A percentile compares a stretch with the other conserved stretches of the same genome.
These are phyloP conservation scores for Leccinum olivaceopallidum DNA, from an alignment of 768 basidiomycete genomes.

Conservation along the genomic window DNA sequence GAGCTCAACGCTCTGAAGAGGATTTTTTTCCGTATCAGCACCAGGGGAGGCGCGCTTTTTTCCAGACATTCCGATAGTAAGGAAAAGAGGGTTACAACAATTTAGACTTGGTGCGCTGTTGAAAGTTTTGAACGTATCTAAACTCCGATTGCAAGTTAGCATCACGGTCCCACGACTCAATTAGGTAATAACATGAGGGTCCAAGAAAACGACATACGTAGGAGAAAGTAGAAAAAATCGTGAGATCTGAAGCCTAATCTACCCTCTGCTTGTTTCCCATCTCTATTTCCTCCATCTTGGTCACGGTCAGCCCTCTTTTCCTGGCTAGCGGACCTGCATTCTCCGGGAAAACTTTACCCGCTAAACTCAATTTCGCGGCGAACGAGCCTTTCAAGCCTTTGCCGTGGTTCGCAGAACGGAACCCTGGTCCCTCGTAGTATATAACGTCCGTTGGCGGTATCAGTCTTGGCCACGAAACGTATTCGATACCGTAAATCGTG, in stretches of 20 bases:
- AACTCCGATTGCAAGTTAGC: conserved; percentile 30
- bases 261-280: conserved; percentile 80
- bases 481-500: conserved; percentile 84
- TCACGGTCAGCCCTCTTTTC: conserved; percentile 34
- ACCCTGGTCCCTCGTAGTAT: conserved; percentile 88
- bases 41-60: conserved; percentile 83
- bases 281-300: conserved; percentile 70
- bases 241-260: conserved; percentile 43
- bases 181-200: conserved; percentile 9
- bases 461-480: conserved; percentile 92
- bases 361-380: conserved; percentile 33
- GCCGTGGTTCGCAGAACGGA: conserved; percentile 73
- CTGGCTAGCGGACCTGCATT: conserved; percentile 39
- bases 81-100: conserved; percentile 9
- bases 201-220: neutral
- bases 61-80: conserved; percentile 34
- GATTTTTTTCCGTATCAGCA: conserved; percentile 70
- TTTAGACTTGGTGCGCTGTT: neutral
- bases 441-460: conserved; percentile 77
- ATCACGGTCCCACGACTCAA: conserved; percentile 7
- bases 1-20: conserved; percentile 66
- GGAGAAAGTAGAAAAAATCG: neutral
- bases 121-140: conserved; percentile 27
- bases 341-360: conserved; percentile 39
- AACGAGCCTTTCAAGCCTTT: conserved; percentile 59